Evolutionary conservation across 108 stramenopile genomes (phyloP), one percentile per base, ranked within the genome.

Genomic region (Epipyxis sp.): DNA sequence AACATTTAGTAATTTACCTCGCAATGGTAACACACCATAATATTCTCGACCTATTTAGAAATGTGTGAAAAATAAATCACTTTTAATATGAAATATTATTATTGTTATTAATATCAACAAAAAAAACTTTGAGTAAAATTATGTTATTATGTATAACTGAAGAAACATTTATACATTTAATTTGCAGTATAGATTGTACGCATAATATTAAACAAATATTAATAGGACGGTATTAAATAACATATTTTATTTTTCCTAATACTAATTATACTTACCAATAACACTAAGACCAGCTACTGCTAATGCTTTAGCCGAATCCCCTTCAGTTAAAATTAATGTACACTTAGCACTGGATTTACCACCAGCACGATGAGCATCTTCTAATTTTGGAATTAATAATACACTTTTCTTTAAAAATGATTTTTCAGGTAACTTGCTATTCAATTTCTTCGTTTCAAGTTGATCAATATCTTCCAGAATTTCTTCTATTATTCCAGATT

Each of bases 291-390:
- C 98, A 2, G 86, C 81, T 0, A 99, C 92, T 27, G 98, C 98
- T 37, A 98, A 77, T 32, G 98, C 93, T 83, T 98, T 99, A 43
- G 98, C 98, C 39, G 94, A 95, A 82, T 99, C 98, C 69, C 98
- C 98, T 89, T 99, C 98, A 0, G 98, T 99, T 40, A 99, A 79
- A 54, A 99, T 98, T 29, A 99, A 86, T 1, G 98, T 98, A 84
- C 97, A 98, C 41, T 98, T 92, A 76, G 88, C 88, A n/a, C 90
- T 88, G 59, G 90, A 88, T 46, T 89, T 87, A 39, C 91, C 88
- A 54, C 99, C 99, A 0, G 99, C 97, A 76, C 79, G 78, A 83
- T 98, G 97, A 37, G 99, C 99, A 80, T 97, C 99, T 69, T 99
- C 97, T 1, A 99, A 89, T 88, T 96, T 95, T 50, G 89, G 71